Evolutionary conservation across 345 rosid genomes (phyloP), one percentile per base, ranked within the genome.

Genomic region (Moricandia moricandioides): DNA sequence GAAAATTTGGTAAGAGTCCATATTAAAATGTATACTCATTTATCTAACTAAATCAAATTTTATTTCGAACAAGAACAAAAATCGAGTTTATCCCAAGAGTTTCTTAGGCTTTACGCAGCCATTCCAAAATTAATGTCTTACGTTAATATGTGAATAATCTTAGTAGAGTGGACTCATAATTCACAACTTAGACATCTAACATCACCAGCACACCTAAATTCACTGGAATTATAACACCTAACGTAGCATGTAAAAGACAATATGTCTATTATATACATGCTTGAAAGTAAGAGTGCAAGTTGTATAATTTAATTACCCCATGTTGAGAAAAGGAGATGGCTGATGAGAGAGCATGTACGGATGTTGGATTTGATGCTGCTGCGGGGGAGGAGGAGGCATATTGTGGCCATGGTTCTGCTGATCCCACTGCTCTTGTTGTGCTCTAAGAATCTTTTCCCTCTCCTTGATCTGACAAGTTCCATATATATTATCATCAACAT

Each of bases 361-460:
- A 69, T 68, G 77, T 72, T 77, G 85, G 61, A 75, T 67, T 77
- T 84, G 93, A 45, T 82, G 86, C 62, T 78, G 84, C 85, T 86
- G 86, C 24, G 62, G 85, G 7, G 67, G 76, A 43, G 76, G 80
- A 1, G 83, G 74, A 31, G 85, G 77, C 82, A 88, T 83, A 75
- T 73, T 78, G 73, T 80, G 82, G 64, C 69, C 77, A 73, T 77
- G 80, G 78, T 77, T 74, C 78, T 85, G 91, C 69, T 82, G 88
- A 45, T 78, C 88, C 93, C 93, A 86, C 27, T 81, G 86, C 27
- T 80, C 82, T 64, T 82, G 85, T 67, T 84, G 88, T 24, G 80
- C 89, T 63, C 72, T 52, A 8, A 78, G 58, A 31, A 78, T 81
- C 71, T 83, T 87, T 80, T 86, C 90, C 71, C 81, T 88, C 80